A percentile compares a stretch with the other conserved stretches of the same genome.
These are phyloP conservation scores for Hyaloscypha bicolor DNA, from an alignment of 495 filamentous ascomycete genomes.

Conservation along the genomic window DNA sequence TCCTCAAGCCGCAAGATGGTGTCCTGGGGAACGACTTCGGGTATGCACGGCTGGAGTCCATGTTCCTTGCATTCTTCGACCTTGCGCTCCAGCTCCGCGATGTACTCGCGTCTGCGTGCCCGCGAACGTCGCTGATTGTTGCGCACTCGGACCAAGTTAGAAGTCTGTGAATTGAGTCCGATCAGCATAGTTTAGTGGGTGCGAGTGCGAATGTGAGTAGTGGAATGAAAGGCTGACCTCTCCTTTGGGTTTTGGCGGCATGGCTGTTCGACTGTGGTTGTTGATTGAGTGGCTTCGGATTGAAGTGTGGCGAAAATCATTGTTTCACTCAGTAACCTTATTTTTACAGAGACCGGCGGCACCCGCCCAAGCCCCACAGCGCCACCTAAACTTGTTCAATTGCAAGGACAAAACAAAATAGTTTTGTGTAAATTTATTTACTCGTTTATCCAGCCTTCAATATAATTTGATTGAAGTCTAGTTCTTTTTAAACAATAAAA, in stretches of 20 bases:
- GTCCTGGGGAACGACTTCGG: neutral
- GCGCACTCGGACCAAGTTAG: conserved; percentile 12
- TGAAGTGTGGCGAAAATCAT: neutral
- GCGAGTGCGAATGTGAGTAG: neutral
- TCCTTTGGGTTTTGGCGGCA: conserved; percentile 8
- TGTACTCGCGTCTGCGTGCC: conserved; percentile 20
- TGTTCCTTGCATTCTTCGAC: conserved; percentile 5
- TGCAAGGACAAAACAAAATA: neutral
- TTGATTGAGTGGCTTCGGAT: neutral
- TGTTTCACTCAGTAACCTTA: neutral
- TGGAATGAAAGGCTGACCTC: conserved; percentile 9
- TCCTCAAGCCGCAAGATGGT: conserved; percentile 5
- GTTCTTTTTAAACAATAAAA: neutral
- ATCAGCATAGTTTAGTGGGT: neutral
- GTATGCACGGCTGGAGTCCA: neutral
- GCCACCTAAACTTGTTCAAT: neutral
- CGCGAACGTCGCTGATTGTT: conserved; percentile 23
- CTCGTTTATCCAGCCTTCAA: neutral
- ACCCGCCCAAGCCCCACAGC: neutral
- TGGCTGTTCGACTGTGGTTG: neutral
- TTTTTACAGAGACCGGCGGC: no score
- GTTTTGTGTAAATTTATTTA: neutral
- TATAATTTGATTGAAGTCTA: neutral
- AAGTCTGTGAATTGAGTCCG: conserved; percentile 7
- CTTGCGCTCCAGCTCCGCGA: conserved; percentile 14